A percentile compares a stretch with the other conserved stretches of the same genome.
Conservation (phyloP, 768 basidiomycete species). For the Mycena rosella region DNA sequence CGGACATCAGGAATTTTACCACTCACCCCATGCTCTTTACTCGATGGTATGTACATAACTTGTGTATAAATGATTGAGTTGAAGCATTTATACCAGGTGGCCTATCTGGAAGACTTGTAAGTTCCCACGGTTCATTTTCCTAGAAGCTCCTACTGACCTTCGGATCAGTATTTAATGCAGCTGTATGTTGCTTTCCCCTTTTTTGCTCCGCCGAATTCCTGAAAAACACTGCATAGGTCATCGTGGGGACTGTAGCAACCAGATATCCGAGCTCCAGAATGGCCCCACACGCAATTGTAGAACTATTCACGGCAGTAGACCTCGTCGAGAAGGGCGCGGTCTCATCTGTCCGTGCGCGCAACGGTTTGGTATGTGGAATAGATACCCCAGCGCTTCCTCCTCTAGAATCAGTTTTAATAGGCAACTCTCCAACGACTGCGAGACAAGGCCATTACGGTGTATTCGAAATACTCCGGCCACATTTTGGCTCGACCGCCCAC, state of each 20-base stretch:
- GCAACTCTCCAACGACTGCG: slow-evolving; percentile 29
- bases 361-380: slow-evolving; percentile 47
- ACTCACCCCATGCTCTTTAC: slow-evolving; percentile 35
- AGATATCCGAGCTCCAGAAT: slow-evolving; percentile 55
- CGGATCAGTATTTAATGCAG: slow-evolving; percentile 28
- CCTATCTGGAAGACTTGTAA: slow-evolving; percentile 51
- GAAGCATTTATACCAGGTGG: slow-evolving; percentile 56
- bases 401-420: slow-evolving; percentile 4
- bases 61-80: slow-evolving; percentile 38
- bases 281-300: slow-evolving; percentile 58
- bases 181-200: slow-evolving; percentile 4
- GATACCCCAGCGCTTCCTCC: too few relatives aligned
- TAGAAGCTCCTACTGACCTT: neutral
- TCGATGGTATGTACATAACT: slow-evolving; percentile 44
- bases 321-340: slow-evolving; percentile 55
- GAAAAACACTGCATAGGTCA: slow-evolving; percentile 45
- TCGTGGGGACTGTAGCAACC: slow-evolving; percentile 56
- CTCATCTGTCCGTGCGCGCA: slow-evolving; percentile 53
- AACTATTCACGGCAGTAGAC: slow-evolving; percentile 58
- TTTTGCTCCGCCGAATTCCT: neutral
- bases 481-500: slow-evolving; percentile 24
- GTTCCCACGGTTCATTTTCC: slow-evolving; percentile 5
- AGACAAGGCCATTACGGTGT: slow-evolving; percentile 33
- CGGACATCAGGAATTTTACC: slow-evolving; percentile 31
- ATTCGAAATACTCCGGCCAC: slow-evolving; percentile 33